Conservation (phyloP, 495 filamentous ascomycete species). For the Haplographium delicatum region DNA sequence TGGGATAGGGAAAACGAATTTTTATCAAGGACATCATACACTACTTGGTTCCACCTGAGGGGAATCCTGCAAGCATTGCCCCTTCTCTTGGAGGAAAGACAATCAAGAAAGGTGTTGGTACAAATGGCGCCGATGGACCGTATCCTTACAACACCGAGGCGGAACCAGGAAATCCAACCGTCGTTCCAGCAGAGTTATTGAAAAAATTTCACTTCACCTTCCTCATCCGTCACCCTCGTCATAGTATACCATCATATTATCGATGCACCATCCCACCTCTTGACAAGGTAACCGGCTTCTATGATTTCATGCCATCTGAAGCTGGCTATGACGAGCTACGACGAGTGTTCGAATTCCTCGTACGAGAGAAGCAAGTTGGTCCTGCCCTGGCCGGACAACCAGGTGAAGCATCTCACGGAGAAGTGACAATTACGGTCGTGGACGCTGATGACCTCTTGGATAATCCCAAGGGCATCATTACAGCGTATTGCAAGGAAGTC, state of each 20-base stretch:
- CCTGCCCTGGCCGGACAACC: conserved; percentile 49
- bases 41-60: conserved; percentile 73
- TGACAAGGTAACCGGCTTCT: conserved; percentile 73
- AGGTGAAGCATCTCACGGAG: conserved; percentile 25
- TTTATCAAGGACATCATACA: conserved; percentile 98
- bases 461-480: conserved; percentile 64
- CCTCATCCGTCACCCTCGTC: conserved; percentile 87
- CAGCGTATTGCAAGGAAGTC: conserved; percentile 72
- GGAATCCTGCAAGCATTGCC: conserved; percentile 61
- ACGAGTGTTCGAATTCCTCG: conserved; percentile 77
- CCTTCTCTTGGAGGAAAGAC: conserved; percentile 55
- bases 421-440: conserved; percentile 68
- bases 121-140: conserved; percentile 33
- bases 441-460: conserved; percentile 94
- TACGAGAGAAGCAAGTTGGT: conserved; percentile 53
- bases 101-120: conserved; percentile 56
- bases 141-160: conserved; percentile 53
- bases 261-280: conserved; percentile 93
- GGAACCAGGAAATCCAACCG: conserved; percentile 71
- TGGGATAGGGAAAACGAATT: conserved; percentile 65
- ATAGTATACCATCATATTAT: conserved; percentile 85
- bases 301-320: conserved; percentile 76
- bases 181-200: conserved; percentile 66
- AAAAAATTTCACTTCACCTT: conserved; percentile 88
- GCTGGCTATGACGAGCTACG: conserved; percentile 88